A percentile compares a stretch with the other conserved stretches of the same genome.
Evolutionary conservation across 768 basidiomycete genomes (phyloP).

Genomic region (Leccinum subtestaceum): DNA sequence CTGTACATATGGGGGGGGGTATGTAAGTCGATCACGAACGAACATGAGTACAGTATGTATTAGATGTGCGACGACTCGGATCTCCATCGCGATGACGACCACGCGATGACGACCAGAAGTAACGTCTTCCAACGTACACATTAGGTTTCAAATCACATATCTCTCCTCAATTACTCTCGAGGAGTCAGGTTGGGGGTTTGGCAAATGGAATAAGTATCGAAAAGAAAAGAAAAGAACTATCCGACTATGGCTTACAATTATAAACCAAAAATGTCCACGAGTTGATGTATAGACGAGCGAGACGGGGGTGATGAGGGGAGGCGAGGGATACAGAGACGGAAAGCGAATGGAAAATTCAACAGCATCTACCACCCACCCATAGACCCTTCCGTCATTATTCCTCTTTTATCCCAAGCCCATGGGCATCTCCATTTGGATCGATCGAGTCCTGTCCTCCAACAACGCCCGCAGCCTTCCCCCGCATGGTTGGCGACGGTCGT

Average conservation of each 20-base stretch:
- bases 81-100: background rate
- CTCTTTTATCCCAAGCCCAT: conserved; percentile 27
- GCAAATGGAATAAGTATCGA: background rate
- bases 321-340: background rate
- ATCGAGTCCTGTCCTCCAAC: conserved; percentile 16
- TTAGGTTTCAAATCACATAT: background rate
- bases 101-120: background rate
- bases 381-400: conserved; percentile 14
- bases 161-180: background rate
- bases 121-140: background rate
- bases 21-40: background rate
- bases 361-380: background rate
- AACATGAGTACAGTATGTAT: background rate
- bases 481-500: conserved; percentile 21
- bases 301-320: background rate
- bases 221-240: background rate
- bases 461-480: conserved; percentile 6
- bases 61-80: background rate
- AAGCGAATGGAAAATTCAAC: background rate
- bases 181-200: background rate
- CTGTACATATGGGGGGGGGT: background rate
- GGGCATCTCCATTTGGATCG: conserved; percentile 14
- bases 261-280: background rate
- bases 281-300: background rate
- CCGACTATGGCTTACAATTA: background rate